Base-by-base conservation (phyloP, 345 rosid species). In the Hirschfeldia incana region DNA sequence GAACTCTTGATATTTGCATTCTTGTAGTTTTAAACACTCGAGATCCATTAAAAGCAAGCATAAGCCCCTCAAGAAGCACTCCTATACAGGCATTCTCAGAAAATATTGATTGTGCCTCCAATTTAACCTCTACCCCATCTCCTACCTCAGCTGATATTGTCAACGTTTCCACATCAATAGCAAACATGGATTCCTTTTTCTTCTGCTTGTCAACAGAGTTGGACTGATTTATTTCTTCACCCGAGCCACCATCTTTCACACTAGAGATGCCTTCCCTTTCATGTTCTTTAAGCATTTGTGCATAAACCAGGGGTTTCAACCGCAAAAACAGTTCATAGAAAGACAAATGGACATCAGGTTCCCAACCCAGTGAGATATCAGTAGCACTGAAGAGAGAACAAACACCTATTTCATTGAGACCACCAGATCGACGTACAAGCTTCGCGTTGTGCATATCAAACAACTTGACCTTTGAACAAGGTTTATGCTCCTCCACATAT, bases 341-440 rank as follows among this genome's bases (percentile, higher is more conserved):
- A 16, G 98, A 90, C 36, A 95, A 64, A 85, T 95, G 97, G 63
- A 83, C 78, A 69, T 95, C 99, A 83, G 99, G 99, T 85, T 91
- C 97, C 99, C 99, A 95, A 74, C 93, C 81, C 75, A 86, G 80
- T 28, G 89, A 76, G 81, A 95, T 93, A 83, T 89, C 86, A 76
- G 96, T 87, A 65, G 99, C 99, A 83, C 98, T 91, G 85, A 93
- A 93, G 75, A 93, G 93, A 82, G 98, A 95, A 83, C 99, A 95
- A 33, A 90, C 88, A 27, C 88, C 87, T 70, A 90, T 82, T 82
- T 90, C 98, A 85, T 90, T 95, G 57, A 87, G 97, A 81, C 97
- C 96, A 83, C 94, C 96, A 46, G 89, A 80, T 67, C 98, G 94
- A 28, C 90, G 88, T 34, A 95, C 97, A 86, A 89, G 88, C 87